These are phyloP conservation scores for Solanum arcanum DNA, from an alignment of 257 asterid genomes.

Conservation along the genomic window DNA sequence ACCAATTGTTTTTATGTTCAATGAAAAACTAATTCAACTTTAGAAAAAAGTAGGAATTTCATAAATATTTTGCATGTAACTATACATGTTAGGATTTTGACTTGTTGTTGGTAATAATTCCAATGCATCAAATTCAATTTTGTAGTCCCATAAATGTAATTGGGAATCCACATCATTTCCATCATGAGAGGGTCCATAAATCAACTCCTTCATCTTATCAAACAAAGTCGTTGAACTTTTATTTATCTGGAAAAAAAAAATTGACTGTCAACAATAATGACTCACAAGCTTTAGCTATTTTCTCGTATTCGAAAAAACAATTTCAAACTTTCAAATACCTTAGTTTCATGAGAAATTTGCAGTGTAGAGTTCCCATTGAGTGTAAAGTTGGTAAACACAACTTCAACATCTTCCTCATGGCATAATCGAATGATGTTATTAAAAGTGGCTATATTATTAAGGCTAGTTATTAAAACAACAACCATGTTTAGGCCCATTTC, in stretches of 20 bases:
- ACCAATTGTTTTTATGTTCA: background rate
- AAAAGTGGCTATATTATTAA: slow-evolving; percentile 15
- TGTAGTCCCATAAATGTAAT: slow-evolving; percentile 23
- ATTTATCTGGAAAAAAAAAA: background rate
- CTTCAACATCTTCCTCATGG: slow-evolving; percentile 23
- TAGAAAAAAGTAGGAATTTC: background rate
- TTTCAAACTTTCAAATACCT: background rate
- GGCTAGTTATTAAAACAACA: slow-evolving; percentile 16
- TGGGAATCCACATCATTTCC: slow-evolving; percentile 14
- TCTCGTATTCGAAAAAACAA: background rate
- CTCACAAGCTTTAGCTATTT: background rate
- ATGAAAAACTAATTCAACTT: background rate
- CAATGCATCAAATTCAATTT: slow-evolving; percentile 13
- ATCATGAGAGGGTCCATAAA: slow-evolving; percentile 1
- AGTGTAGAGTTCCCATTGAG: slow-evolving; percentile 26
- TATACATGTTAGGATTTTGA: background rate
- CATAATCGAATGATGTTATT: slow-evolving; percentile 12
- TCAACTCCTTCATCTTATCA: slow-evolving; percentile 18
- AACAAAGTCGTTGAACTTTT: slow-evolving; percentile 13
- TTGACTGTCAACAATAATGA: background rate
- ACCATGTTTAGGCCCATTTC: slow-evolving; percentile 29
- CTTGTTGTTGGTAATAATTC: background rate
- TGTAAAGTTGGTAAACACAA: slow-evolving; percentile 29
- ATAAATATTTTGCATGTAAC: background rate
- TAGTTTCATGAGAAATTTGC: slow-evolving; percentile 21